Evolutionary conservation across 108 stramenopile species (phyloP), one percentile per base, ranked within the genome.

Genomic region (Pseudonitzschia pungens): DNA sequence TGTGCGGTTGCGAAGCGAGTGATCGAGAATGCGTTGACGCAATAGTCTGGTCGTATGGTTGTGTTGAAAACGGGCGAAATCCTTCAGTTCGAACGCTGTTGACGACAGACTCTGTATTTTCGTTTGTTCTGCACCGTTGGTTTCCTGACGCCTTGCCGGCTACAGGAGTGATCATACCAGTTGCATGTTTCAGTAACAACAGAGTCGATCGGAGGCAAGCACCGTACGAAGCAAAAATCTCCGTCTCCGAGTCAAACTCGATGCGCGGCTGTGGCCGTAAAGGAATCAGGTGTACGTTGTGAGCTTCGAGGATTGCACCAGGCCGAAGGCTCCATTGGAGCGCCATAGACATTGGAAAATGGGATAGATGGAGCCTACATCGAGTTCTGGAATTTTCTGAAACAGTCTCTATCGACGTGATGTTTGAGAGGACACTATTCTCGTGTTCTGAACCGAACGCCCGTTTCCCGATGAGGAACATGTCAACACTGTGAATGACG

Each of bases 191-290:
- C 27, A 58, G 8, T 36, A 90, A 74, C n/a, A 74, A 52, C 27
- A 94, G 55, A 15, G 87, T 91, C 12, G 92, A 90, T 56, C 92
- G 79, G 14, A 91, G 72, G 52, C 89, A 92, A 22, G 88, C 85
- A 14, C 86, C 87, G 75, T 73, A 87, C n/a, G 7, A 56, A 22
- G 15, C 33, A 24, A 42, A 33, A 15, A 67, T 63, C 28, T 65
- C 29, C n/a, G 11, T 15, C 5, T 54, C 27, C 65, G 29, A 33
- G 45, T 41, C 53, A 44, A 55, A 56, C 16, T 55, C 29, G 53
- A 32, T 29, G 33, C 18, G 29, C 8, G 59, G 53, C 29, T 27
- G 64, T 51, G 14, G 41, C 45, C 52, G 27, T 18, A 42, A 24
- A 12, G 41, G 18, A 36, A 92, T 62, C 9, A 33, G 26, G 68